Percentiles rank a stretch among this genome's conserved stretches.
phyloP scores from a whole-genome alignment of 495 filamentous ascomycete species.

The Eremomyces bilateralis region DNA sequence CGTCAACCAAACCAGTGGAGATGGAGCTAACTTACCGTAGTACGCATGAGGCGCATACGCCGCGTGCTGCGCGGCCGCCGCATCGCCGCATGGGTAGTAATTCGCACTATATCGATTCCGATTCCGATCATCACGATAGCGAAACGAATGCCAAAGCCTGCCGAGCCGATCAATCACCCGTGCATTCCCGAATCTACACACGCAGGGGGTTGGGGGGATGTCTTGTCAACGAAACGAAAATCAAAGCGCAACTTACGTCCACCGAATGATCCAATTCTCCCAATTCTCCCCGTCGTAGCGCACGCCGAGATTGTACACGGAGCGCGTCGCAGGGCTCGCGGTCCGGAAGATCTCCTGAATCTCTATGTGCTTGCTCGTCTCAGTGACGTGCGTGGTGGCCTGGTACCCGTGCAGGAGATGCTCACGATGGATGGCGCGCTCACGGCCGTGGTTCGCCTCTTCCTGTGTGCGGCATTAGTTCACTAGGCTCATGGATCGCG shows the following conservation, averaged over 20 bases:
- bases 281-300: background rate
- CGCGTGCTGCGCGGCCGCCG: background rate
- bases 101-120: background rate
- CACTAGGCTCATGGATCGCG: background rate
- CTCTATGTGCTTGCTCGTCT: slow-evolving; percentile 1
- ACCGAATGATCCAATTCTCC: slow-evolving; percentile 3
- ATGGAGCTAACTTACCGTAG: background rate
- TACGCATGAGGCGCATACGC: background rate
- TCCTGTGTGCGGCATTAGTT: background rate
- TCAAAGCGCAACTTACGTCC: no score
- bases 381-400: background rate
- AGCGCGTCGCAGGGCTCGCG: background rate
- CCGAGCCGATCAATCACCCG: no score
- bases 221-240: no score
- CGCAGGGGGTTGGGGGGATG: no score
- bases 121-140: slow-evolving; percentile 2
- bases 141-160: slow-evolving; percentile 2
- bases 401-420: background rate
- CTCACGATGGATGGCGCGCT: background rate
- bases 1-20: background rate
- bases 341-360: background rate
- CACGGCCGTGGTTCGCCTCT: background rate
- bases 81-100: background rate
- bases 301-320: background rate
- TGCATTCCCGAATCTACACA: no score